These are phyloP conservation scores for Brassica carinata DNA, from an alignment of 345 rosid species.

Conservation along the genomic window DNA sequence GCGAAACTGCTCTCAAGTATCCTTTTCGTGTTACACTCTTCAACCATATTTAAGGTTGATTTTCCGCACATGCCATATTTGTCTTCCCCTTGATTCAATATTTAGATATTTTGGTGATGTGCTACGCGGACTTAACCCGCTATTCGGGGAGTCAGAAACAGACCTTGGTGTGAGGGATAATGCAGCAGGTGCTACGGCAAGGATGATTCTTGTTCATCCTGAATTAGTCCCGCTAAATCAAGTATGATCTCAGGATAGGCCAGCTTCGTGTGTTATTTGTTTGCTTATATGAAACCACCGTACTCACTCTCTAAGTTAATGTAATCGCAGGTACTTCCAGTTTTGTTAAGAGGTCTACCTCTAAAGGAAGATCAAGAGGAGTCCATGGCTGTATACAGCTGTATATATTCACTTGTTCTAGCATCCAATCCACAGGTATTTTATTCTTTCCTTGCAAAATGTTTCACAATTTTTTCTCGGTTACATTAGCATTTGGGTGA, in stretches of 20 bases:
- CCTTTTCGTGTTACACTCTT: slow-evolving; percentile 43
- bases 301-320: slow-evolving; percentile 15
- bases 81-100: slow-evolving; percentile 49
- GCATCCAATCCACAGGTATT: slow-evolving; percentile 84
- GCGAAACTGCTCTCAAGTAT: slow-evolving; percentile 84
- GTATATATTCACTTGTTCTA: slow-evolving; percentile 77
- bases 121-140: slow-evolving; percentile 70
- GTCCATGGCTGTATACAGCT: slow-evolving; percentile 82
- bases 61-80: not conserved
- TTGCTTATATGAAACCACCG: too few species aligned
- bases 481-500: slow-evolving; percentile 4
- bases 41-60: not conserved
- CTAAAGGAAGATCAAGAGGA: slow-evolving; percentile 94
- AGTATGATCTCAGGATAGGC: slow-evolving; percentile 46
- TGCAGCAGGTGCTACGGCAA: slow-evolving; percentile 98
- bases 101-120: slow-evolving; percentile 76
- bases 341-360: slow-evolving; percentile 86
- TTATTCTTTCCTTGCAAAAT: not conserved
- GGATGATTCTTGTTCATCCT: slow-evolving; percentile 94
- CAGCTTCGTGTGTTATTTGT: too few species aligned
- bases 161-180: slow-evolving; percentile 96
- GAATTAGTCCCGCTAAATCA: slow-evolving; percentile 86
- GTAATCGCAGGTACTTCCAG: slow-evolving; percentile 80
- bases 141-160: slow-evolving; percentile 93
- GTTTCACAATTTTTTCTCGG: not conserved